Evolutionary conservation across 495 filamentous ascomycete species (phyloP), one percentile per base, ranked within the genome.

Genomic region (Tuber borchii): DNA sequence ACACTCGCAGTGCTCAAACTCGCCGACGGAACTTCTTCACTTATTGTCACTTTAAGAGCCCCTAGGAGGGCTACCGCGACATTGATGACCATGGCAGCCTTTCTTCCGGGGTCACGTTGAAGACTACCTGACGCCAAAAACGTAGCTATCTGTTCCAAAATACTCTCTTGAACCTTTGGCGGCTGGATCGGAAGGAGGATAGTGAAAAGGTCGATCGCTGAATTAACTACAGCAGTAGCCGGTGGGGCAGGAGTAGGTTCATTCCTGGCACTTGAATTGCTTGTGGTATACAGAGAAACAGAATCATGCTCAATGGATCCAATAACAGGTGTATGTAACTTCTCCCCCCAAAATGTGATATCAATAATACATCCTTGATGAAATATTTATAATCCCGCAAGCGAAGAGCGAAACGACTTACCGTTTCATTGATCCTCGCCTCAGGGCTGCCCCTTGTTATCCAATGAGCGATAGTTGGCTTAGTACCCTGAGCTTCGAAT

Each of bases 141-240:
- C 0, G 93, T 95, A 6, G 93, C 89, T 69, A 99, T 88, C 80
- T 98, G 96, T 82, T 97, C 96, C 14, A 98, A 87, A 37, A 95
- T 92, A 80, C 95, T 96, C 83, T 98, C 95, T 81, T 99, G 95
- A 17, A 99, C 92, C 78, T 93, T 97, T 2, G 93, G 87, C 0
- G 91, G 90, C 45, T 97, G 95, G 17, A 97, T 86, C 20, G 95
- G 93, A 71, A 98, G 90, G 45, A 93, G 92, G 72, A 96, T 90
- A 14, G 93, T 93, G 84, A 99, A 99, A 0, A 97, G 86, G 61
- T 92, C 89, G 74, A 98, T 96, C 31, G 95, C 94, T 82, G 94
- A 89, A 77, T 98, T 97, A 44, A 98, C 92, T 34, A 96, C 94
- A 77, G 96, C 93, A 17, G 95, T 99, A 6, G 92, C 90, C 19